These are phyloP conservation scores for Orbilia brochopaga DNA, from an alignment of 2,329 filamentous ascomycete species.

Conservation along the genomic window DNA sequence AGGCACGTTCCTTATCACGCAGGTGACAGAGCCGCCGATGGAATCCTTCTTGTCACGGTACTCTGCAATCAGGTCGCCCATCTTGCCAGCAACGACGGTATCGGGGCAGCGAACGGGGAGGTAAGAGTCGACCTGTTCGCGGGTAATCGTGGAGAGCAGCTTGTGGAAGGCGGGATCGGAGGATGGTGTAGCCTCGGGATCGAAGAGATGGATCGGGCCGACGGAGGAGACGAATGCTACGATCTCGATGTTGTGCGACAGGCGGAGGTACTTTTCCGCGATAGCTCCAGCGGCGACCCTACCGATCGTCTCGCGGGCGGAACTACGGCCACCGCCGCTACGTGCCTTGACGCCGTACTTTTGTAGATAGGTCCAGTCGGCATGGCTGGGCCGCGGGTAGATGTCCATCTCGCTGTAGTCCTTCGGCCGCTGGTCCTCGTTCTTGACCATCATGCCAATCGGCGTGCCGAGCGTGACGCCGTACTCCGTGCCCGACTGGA, in stretches of 20 bases:
- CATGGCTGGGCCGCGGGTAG: conserved; percentile 89
- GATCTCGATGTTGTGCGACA: conserved; percentile 85
- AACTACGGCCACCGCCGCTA: conserved; percentile 85
- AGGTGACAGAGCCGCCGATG: conserved; percentile 93
- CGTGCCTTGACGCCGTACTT: conserved; percentile 96
- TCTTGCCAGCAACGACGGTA: conserved; percentile 67
- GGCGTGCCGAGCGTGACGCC: conserved; percentile 89
- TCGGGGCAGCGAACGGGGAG: conserved; percentile 88
- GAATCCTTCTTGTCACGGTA: conserved; percentile 81
- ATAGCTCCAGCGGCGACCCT: conserved; percentile 85
- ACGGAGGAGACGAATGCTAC: conserved; percentile 88
- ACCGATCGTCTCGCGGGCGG: conserved; percentile 94
- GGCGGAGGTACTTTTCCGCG: conserved; percentile 85
- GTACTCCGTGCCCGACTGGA: conserved; percentile 90
- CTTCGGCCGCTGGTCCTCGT: conserved; percentile 89
- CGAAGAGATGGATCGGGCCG: conserved; percentile 73
- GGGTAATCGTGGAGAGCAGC: conserved; percentile 73
- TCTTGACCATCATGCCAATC: conserved; percentile 83
- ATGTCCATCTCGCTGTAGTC: conserved; percentile 94
- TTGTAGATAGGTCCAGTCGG: conserved; percentile 95
- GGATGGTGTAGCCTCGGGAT: conserved; percentile 69
- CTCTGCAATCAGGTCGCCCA: conserved; percentile 79
- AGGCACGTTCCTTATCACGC: conserved; percentile 85
- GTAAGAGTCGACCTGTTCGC: conserved; percentile 78
- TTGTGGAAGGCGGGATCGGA: conserved; percentile 80